Conservation (phyloP, 306 rosid species). For the Lithocarpus polystachyus region DNA sequence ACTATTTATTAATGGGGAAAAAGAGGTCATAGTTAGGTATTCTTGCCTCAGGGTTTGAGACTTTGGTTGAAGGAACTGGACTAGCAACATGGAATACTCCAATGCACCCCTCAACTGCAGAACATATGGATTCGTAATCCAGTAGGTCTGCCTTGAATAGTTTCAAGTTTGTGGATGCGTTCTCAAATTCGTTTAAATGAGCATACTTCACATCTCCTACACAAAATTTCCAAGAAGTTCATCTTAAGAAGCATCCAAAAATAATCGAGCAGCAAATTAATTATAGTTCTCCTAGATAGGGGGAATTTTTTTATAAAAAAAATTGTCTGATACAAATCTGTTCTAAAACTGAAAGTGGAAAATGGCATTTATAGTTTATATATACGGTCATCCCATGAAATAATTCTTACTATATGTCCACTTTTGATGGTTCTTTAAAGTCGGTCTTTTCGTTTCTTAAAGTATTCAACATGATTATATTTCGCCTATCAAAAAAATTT, state of each 20-base stretch:
- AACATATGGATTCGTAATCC: conserved; percentile 23
- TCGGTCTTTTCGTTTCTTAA: too few relatives aligned
- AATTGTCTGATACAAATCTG: background rate
- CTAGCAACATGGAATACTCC: conserved; percentile 53
- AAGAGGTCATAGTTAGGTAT: background rate
- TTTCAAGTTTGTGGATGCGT: conserved; percentile 39
- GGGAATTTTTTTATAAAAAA: background rate
- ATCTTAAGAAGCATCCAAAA: too few relatives aligned
- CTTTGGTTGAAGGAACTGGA: conserved; percentile 37
- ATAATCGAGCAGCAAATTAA: background rate
- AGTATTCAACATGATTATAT: too few relatives aligned
- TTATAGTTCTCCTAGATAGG: background rate
- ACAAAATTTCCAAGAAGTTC: background rate
- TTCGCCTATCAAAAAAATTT: too few relatives aligned
- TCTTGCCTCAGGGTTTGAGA: conserved; percentile 36
- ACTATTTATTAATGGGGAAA: background rate
- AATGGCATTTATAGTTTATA: too few relatives aligned
- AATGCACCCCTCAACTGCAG: conserved; percentile 37
- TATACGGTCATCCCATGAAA: too few relatives aligned
- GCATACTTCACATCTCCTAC: conserved; percentile 33
- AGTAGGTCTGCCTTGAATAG: conserved; percentile 42
- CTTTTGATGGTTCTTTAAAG: too few relatives aligned
- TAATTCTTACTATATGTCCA: too few relatives aligned
- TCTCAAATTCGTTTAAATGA: conserved; percentile 28
- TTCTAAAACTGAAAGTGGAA: background rate